Conservation (phyloP, 2,329 filamentous ascomycete genomes). For the Cladosporium velox region DNA sequence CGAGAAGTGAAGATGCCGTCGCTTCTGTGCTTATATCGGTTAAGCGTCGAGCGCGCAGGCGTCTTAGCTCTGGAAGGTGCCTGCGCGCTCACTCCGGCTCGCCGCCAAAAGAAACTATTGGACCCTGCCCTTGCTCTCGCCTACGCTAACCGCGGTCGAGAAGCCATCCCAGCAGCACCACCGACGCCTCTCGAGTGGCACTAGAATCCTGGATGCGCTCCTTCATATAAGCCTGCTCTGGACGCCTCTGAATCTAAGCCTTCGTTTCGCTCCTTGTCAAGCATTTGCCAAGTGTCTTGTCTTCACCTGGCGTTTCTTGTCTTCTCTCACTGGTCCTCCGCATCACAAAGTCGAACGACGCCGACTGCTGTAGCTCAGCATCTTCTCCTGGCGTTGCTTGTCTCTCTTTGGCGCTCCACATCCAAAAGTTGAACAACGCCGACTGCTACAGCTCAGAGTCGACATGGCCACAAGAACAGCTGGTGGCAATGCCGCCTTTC, state of each 20-base stretch:
- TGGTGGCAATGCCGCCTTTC: constrained; percentile 70
- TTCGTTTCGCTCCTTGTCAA: constrained; percentile 1
- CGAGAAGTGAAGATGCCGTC: constrained; percentile 2
- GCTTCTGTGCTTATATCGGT: constrained; percentile 15
- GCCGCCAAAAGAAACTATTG: constrained; percentile 15
- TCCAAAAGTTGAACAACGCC: not conserved
- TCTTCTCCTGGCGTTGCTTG: not conserved
- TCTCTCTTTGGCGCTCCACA: not conserved
- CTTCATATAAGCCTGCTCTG: constrained; percentile 1
- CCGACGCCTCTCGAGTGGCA: not conserved
- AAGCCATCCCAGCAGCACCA: not conserved
- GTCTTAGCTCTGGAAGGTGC: not conserved
- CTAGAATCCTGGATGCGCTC: not conserved
- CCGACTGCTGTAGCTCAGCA: not conserved
- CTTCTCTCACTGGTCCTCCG: not conserved
- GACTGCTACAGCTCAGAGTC: not conserved
- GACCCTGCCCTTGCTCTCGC: constrained; percentile 11
- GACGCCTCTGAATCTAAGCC: not conserved
- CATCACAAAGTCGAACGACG: not conserved
- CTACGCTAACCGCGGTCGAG: constrained; percentile 16
- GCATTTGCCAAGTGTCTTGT: constrained; percentile 14
- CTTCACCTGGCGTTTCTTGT: not conserved
- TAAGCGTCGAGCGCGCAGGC: constrained; percentile 6
- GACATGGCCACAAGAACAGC: constrained; percentile 48
- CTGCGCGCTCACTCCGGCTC: constrained; percentile 5